A percentile compares a stretch with the other conserved stretches of the same genome.
Evolutionary conservation across 345 rosid species (phyloP).

Genomic region (Lenwebbia sp.): DNA sequence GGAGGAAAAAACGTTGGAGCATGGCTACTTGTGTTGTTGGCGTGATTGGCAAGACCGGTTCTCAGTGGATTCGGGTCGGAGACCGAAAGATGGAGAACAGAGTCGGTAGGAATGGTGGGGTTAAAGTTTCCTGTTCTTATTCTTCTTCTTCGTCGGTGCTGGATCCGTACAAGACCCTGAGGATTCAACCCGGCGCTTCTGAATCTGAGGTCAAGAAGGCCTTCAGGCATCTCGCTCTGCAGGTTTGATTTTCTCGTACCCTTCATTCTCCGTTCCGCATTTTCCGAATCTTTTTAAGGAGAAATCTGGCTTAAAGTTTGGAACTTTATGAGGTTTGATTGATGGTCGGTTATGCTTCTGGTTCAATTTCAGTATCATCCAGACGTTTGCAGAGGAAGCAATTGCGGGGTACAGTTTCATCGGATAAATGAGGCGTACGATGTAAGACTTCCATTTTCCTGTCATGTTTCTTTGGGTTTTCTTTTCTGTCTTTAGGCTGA

Average conservation of each 20-base stretch:
- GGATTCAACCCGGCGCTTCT: constrained; percentile 74
- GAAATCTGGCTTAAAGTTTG: background rate
- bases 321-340: background rate
- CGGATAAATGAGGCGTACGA: constrained; percentile 83
- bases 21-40: constrained; percentile 4
- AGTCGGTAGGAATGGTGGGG: constrained; percentile 7
- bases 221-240: constrained; percentile 75
- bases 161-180: constrained; percentile 75
- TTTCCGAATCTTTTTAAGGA: background rate
- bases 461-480: background rate
- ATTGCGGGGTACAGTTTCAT: constrained; percentile 67
- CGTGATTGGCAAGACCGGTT: constrained; percentile 2
- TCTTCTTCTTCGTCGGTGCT: constrained; percentile 29
- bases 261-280: background rate
- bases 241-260: constrained; percentile 23
- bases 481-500: background rate
- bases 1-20: background rate
- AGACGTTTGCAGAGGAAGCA: constrained; percentile 88
- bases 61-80: constrained; percentile 2
- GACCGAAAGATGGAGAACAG: constrained; percentile 12
- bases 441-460: constrained; percentile 17
- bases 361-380: constrained; percentile 40
- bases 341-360: background rate
- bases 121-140: constrained; percentile 16
- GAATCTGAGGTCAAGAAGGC: constrained; percentile 92